Percentiles rank a stretch among this genome's conserved stretches.
Conservation (phyloP, 1,139 yeast genomes). For the Blastobotrys indianensis region DNA sequence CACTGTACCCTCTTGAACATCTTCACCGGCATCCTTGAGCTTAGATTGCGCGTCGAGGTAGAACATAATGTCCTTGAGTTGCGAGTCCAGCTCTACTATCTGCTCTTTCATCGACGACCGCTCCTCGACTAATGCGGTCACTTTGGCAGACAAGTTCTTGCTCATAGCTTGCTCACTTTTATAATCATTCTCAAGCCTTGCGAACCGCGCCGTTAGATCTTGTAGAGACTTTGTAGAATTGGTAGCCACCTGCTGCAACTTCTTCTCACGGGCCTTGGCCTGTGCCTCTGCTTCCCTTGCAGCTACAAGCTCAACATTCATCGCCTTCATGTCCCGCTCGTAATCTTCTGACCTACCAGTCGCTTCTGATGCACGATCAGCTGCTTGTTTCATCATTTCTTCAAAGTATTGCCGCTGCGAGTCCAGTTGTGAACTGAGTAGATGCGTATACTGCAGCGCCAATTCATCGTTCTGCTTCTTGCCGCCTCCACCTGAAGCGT, state of each 20-base stretch:
- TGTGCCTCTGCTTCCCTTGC: slow-evolving; percentile 2
- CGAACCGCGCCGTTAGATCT: slow-evolving; percentile 27
- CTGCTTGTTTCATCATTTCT: slow-evolving; percentile 44
- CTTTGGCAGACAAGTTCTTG: slow-evolving; percentile 34
- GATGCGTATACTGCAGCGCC: slow-evolving; percentile 74
- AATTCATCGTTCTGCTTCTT: slow-evolving; percentile 32
- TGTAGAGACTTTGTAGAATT: slow-evolving; percentile 34
- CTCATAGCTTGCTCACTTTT: slow-evolving; percentile 49
- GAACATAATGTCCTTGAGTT: slow-evolving; percentile 76
- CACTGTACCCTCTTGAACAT: slow-evolving; percentile 62
- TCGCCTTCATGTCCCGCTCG: slow-evolving; percentile 32
- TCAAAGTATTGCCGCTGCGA: slow-evolving; percentile 89
- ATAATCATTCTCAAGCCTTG: slow-evolving; percentile 31
- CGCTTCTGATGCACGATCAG: slow-evolving; percentile 31
- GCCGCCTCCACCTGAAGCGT: slow-evolving; percentile 1
- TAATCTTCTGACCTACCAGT: slow-evolving; percentile 36
- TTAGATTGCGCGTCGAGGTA: slow-evolving; percentile 68
- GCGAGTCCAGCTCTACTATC: slow-evolving; percentile 44
- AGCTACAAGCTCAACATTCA: slow-evolving; percentile 11
- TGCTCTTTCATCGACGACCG: slow-evolving; percentile 44
- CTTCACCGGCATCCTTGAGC: slow-evolving; percentile 63
- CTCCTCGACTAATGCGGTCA: slow-evolving; percentile 42
- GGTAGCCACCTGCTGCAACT: slow-evolving; percentile 27
- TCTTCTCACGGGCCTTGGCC: slow-evolving; percentile 13
- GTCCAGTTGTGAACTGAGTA: slow-evolving; percentile 73